A percentile compares a stretch with the other conserved stretches of the same genome.
phyloP scores from a whole-genome alignment of 2,329 filamentous ascomycete genomes.

The Colletotrichum sp. region DNA sequence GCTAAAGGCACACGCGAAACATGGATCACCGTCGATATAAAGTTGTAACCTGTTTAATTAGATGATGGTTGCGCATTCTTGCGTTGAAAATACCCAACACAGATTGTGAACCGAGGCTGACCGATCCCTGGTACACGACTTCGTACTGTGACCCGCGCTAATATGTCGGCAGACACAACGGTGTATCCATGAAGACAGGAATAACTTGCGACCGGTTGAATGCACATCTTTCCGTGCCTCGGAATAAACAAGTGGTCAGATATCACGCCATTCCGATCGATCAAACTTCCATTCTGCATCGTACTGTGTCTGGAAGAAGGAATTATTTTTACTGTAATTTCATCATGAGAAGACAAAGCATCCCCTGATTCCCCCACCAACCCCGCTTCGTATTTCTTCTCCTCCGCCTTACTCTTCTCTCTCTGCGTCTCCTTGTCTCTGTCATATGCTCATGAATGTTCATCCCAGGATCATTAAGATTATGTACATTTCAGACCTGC shows the following conservation, averaged over 20 bases:
- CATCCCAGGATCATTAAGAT: neutral
- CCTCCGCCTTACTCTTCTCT: neutral
- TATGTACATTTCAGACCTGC: neutral
- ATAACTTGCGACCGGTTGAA: neutral
- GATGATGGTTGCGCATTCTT: neutral
- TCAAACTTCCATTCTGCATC: neutral
- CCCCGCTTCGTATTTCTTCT: neutral
- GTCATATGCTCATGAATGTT: conserved; percentile 21
- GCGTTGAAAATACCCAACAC: neutral
- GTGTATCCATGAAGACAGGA: neutral
- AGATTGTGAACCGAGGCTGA: neutral
- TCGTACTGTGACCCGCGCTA: neutral
- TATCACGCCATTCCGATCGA: neutral
- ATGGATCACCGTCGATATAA: neutral
- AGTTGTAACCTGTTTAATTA: neutral
- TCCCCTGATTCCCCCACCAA: neutral
- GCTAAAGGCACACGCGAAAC: neutral
- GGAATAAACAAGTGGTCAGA: neutral
- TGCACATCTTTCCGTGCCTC: neutral
- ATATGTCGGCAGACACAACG: neutral
- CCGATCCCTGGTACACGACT: neutral
- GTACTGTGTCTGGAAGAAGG: neutral
- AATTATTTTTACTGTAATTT: neutral
- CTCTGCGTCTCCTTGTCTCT: neutral
- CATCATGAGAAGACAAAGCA: neutral